These are phyloP conservation scores for Inga oerstediana DNA, from an alignment of 306 rosid genomes.

Conservation along the genomic window DNA sequence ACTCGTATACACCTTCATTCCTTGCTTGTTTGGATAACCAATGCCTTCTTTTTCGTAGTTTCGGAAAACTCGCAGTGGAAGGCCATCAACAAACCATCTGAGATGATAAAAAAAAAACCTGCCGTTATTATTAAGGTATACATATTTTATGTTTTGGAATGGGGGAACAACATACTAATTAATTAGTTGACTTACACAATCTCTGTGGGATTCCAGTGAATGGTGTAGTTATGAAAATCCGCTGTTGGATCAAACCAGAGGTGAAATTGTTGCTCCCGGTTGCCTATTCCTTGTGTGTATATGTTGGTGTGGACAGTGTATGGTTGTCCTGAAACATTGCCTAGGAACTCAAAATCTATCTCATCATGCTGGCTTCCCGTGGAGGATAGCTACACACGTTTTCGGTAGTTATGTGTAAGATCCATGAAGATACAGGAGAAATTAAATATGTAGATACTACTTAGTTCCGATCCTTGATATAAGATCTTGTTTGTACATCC, in stretches of 20 bases:
- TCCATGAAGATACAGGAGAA: neutral
- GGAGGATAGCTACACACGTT: conserved; percentile 67
- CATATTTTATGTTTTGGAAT: neutral
- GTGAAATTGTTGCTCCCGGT: conserved; percentile 77
- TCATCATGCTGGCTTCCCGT: conserved; percentile 75
- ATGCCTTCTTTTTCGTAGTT: conserved; percentile 65
- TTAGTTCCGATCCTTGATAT: no score
- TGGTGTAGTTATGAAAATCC: conserved; percentile 84
- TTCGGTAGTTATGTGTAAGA: conserved; percentile 4
- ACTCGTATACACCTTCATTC: conserved; percentile 70
- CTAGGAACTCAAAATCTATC: conserved; percentile 89
- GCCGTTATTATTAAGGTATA: neutral
- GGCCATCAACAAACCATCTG: conserved; percentile 79
- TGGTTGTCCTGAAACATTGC: conserved; percentile 83
- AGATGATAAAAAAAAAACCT: neutral
- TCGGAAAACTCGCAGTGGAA: conserved; percentile 77
- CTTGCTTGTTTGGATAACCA: conserved; percentile 75
- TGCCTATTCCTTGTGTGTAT: conserved; percentile 71
- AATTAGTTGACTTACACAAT: conserved; percentile 61
- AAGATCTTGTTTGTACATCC: no score
- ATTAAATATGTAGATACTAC: neutral
- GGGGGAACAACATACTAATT: neutral
- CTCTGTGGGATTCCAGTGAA: conserved; percentile 83
- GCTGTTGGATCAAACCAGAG: conserved; percentile 91
- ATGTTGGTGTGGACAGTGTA: conserved; percentile 79